These are phyloP conservation scores for Kalmusia sp. DNA, from an alignment of 2,329 filamentous ascomycete species.

Conservation along the genomic window DNA sequence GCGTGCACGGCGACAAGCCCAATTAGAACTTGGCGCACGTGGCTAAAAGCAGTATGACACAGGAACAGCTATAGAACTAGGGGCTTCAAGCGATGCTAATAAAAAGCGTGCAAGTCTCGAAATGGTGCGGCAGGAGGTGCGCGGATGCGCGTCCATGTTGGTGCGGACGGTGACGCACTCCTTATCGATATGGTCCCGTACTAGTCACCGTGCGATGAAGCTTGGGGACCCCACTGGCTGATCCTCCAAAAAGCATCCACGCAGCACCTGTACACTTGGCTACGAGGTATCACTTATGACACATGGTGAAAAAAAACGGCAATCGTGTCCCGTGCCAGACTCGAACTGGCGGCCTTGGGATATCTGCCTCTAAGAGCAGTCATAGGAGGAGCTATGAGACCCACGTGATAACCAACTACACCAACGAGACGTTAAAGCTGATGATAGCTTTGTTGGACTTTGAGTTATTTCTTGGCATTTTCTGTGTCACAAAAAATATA, in stretches of 20 bases:
- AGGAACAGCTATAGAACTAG: background rate
- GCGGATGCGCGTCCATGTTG: no score
- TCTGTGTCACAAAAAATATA: constrained; percentile 3
- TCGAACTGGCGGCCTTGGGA: constrained; percentile 47
- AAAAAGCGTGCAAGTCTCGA: background rate
- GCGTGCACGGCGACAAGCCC: background rate
- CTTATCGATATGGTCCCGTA: no score
- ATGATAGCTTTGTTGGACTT: no score
- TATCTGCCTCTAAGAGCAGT: constrained; percentile 33
- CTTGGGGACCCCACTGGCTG: no score
- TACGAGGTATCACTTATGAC: no score
- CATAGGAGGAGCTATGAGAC: constrained; percentile 42
- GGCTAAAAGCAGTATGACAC: background rate
- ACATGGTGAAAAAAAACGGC: constrained; percentile 10
- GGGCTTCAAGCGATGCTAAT: background rate
- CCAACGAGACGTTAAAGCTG: constrained; percentile 41
- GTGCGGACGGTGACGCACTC: background rate
- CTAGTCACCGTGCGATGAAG: no score
- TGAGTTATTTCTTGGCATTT: constrained; percentile 3
- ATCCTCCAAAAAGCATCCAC: no score
- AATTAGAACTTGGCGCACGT: background rate
- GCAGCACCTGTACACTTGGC: no score
- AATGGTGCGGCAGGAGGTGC: background rate
- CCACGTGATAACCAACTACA: constrained; percentile 48
- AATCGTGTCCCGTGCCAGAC: constrained; percentile 38